phyloP scores from a whole-genome alignment of 192 early-diverging fungal species.

The Coemansia sp. region DNA sequence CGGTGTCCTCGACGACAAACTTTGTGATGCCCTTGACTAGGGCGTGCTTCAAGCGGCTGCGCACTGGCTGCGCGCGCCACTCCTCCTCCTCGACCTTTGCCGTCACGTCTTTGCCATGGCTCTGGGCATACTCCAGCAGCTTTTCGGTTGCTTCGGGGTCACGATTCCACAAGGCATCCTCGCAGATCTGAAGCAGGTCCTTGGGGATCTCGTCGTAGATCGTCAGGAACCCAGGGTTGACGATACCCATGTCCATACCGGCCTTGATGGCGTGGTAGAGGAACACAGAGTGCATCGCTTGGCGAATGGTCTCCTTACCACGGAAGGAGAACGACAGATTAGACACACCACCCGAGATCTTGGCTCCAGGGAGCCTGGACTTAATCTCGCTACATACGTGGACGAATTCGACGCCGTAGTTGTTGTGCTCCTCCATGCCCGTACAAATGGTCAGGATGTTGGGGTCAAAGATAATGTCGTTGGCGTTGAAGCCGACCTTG shows the following conservation, averaged over 20 bases:
- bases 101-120: conserved; percentile 67
- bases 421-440: conserved; percentile 97
- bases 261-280: conserved; percentile 80
- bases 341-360: conserved; percentile 95
- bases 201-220: conserved; percentile 97
- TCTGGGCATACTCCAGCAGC: conserved; percentile 87
- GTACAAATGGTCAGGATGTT: conserved; percentile 97
- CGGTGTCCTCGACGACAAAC: conserved; percentile 89
- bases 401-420: conserved; percentile 95
- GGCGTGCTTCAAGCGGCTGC: conserved; percentile 76
- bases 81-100: conserved; percentile 81
- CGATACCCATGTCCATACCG: conserved; percentile 98
- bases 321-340: conserved; percentile 98
- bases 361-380: conserved; percentile 79
- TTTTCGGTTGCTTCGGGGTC: conserved; percentile 93
- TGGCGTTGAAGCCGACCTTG: conserved; percentile 79
- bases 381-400: conserved; percentile 78
- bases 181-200: conserved; percentile 89
- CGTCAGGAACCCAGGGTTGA: conserved; percentile 94
- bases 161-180: conserved; percentile 91
- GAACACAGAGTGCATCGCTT: conserved; percentile 97
- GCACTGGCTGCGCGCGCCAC: conserved; percentile 79
- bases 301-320: conserved; percentile 88
- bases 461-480: conserved; percentile 89
- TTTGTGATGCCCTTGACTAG: conserved; percentile 96